Percentiles rank a stretch among this genome's conserved stretches.
Conservation (phyloP, 306 rosid genomes). For the Gastrolobium villosum region DNA sequence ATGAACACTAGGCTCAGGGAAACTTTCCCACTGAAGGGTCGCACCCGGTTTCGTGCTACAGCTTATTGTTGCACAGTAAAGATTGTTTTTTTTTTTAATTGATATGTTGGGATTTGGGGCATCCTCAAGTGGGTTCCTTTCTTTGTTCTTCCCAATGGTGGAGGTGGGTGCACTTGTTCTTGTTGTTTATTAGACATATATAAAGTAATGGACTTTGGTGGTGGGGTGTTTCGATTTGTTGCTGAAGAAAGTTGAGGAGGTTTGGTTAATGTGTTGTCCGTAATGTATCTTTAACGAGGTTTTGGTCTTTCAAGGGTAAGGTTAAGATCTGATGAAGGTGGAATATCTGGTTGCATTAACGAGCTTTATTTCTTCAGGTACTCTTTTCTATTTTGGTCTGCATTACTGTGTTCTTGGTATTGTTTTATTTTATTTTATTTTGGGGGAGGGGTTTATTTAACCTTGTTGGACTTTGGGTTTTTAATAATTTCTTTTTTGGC, state of each 20-base stretch:
- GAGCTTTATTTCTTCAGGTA: conserved; percentile 63
- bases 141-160: conserved; percentile 53
- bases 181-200: conserved; percentile 12
- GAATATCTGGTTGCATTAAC: conserved; percentile 53
- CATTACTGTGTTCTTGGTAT: conserved; percentile 51
- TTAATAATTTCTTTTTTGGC: conserved; percentile 48
- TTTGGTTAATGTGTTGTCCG: conserved; percentile 57
- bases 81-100: conserved; percentile 24
- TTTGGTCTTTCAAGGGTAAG: conserved; percentile 47
- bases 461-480: conserved; percentile 56
- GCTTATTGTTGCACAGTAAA: conserved; percentile 36
- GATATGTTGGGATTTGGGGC: conserved; percentile 46
- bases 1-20: not conserved
- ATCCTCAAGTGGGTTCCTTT: conserved; percentile 25
- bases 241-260: conserved; percentile 36
- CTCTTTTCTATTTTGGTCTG: conserved; percentile 47
- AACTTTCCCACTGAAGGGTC: conserved; percentile 25
- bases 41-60: conserved; percentile 42
- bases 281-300: conserved; percentile 44
- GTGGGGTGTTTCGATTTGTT: conserved; percentile 45
- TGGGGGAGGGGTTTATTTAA: conserved; percentile 30
- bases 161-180: conserved; percentile 46
- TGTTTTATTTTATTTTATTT: not conserved
- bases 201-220: conserved; percentile 47
- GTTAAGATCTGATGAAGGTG: conserved; percentile 72